Evolutionary conservation across 2,329 filamentous ascomycete species (phyloP).

Genomic region (Calonectria honghensis): DNA sequence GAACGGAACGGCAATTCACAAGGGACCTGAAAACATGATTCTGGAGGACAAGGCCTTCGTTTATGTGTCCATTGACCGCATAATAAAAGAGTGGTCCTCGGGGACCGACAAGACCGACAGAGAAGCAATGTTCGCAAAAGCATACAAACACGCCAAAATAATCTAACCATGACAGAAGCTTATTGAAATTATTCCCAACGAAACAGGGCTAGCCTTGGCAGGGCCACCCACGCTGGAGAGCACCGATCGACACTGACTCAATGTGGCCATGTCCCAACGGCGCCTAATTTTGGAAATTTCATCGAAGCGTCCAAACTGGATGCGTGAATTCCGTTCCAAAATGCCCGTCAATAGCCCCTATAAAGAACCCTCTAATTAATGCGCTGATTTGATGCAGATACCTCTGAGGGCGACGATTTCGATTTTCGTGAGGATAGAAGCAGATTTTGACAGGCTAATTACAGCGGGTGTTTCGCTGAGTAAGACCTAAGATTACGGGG

Average conservation of each 20-base stretch:
- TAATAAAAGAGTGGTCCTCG: neutral
- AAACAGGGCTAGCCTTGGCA: neutral
- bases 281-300: neutral
- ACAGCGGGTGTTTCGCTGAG: neutral
- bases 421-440: neutral
- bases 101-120: too few species aligned
- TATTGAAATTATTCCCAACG: slow-evolving; percentile 19
- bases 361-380: neutral
- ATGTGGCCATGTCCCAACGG: neutral
- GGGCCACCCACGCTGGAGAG: slow-evolving; percentile 2
- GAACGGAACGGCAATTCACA: neutral
- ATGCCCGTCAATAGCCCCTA: neutral
- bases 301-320: neutral
- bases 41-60: neutral
- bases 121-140: neutral
- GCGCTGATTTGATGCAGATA: neutral
- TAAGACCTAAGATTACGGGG: slow-evolving; percentile 18
- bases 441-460: neutral
- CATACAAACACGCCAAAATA: neutral
- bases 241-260: neutral
- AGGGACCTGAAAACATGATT: neutral
- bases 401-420: too few species aligned
- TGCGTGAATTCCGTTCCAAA: neutral
- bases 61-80: neutral
- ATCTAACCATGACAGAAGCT: slow-evolving; percentile 7